Base-by-base conservation (phyloP, 73 alveolate species). In the Paramecium octaurelia region DNA sequence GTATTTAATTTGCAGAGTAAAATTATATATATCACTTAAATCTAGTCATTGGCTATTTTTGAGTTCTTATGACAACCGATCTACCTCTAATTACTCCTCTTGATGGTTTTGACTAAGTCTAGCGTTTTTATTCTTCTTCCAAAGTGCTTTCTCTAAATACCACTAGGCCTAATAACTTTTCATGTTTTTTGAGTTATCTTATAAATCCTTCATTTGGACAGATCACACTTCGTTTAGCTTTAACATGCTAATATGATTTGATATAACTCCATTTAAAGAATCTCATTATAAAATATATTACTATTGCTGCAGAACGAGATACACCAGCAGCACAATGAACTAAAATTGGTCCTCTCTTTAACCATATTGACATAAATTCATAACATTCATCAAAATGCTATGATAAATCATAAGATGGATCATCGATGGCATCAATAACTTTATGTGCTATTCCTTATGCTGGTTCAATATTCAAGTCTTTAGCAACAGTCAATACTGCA, bases 271-370 rank as follows among this genome's bases (percentile, higher is more conserved):
- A 42, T 70, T 94, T 94, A 86, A 89, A 68, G 43, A 92, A 95
- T 92, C 96, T 92, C 95, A 97, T 96, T 85, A 93, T 12, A 57
- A 70, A 95, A 34, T 87, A 50, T n/a, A 88, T 93, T 8, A 95
- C 98, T 23, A 95, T 84, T 1, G 98, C 86, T 2, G 96, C 98
- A 8, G 96, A 88, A 11, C 98, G 48, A n/a, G 95, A 88, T 57
- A 88, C 93, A 5, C 98, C 98, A 29, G 93, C 95, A 18, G 86
- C 91, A 77, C 98, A 95, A 85, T 95, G 98, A 23, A 95, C 96
- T 69, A 95, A 58, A 18, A 95, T 95, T 20, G 89, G 84, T 46
- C 90, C 99, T 95, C 59, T 96, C 94, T 86, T 73, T 60, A 88
- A 88, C 93, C 80, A 95, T 31, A 36, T 21, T 5, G 58, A 16